phyloP scores from a whole-genome alignment of 192 early-diverging fungal species.

The Coemansia sp. region DNA sequence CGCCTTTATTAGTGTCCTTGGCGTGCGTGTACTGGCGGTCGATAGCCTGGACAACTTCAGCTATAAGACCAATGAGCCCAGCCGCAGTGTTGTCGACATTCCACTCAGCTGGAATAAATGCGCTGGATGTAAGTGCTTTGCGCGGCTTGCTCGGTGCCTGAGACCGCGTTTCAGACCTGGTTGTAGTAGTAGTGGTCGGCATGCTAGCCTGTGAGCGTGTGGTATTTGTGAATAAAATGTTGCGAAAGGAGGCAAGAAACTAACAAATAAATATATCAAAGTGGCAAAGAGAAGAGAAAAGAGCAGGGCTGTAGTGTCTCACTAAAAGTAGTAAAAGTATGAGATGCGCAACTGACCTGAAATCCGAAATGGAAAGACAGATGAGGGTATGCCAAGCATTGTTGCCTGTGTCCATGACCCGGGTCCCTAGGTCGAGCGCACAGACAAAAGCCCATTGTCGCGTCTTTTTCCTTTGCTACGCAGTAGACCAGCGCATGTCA shows the following conservation, averaged over 20 bases:
- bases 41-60: constrained; percentile 36
- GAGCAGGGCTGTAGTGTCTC: not conserved
- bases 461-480: not conserved
- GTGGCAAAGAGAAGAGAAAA: constrained; percentile 6
- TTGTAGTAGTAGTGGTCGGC: not conserved
- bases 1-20: constrained; percentile 8
- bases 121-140: constrained; percentile 41
- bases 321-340: not conserved
- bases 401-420: not conserved
- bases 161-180: constrained; percentile 1
- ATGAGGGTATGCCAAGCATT: constrained; percentile 4
- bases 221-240: not conserved
- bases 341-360: not conserved
- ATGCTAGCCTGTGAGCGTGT: not conserved
- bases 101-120: constrained; percentile 39
- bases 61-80: constrained; percentile 29
- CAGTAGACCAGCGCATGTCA: not conserved
- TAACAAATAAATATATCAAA: constrained; percentile 2
- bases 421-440: not conserved
- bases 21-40: constrained; percentile 26
- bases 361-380: constrained; percentile 9
- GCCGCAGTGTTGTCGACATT: constrained; percentile 24
- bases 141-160: constrained; percentile 10
- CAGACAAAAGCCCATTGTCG: not conserved
- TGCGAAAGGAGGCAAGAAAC: not conserved